A percentile compares a stretch with the other conserved stretches of the same genome.
Conservation (phyloP, 2,329 filamentous ascomycete genomes). For the Didymella arachidicola region DNA sequence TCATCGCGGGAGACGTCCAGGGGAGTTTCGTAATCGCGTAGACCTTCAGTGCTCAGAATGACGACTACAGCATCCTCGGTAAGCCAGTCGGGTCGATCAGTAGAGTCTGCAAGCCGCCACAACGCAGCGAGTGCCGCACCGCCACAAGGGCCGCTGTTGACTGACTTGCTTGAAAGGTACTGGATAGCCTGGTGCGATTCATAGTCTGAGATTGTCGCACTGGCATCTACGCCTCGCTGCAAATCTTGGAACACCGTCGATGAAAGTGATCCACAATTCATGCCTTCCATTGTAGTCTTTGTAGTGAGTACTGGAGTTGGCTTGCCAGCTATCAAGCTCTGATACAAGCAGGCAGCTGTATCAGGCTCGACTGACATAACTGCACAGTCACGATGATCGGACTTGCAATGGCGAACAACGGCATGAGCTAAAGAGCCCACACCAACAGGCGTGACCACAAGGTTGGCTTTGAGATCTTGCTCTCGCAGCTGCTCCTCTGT, state of each 20-base stretch:
- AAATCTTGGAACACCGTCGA: slow-evolving; percentile 70
- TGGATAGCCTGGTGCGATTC: slow-evolving; percentile 68
- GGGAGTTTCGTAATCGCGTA: slow-evolving; percentile 28
- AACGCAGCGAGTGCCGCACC: slow-evolving; percentile 67
- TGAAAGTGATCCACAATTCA: slow-evolving; percentile 76
- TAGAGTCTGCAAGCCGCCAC: slow-evolving; percentile 54
- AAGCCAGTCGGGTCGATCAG: slow-evolving; percentile 48
- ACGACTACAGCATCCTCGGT: slow-evolving; percentile 65
- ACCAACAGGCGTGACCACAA: slow-evolving; percentile 71
- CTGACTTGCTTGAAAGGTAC: slow-evolving; percentile 58
- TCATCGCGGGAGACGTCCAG: slow-evolving; percentile 31
- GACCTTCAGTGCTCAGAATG: slow-evolving; percentile 72
- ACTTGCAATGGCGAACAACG: slow-evolving; percentile 71
- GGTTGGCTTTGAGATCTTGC: slow-evolving; percentile 49
- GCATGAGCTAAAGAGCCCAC: slow-evolving; percentile 77
- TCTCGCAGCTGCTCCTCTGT: slow-evolving; percentile 67
- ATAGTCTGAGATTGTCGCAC: slow-evolving; percentile 66
- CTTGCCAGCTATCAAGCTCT: slow-evolving; percentile 60
- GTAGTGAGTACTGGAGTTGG: slow-evolving; percentile 62
- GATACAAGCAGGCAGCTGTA: slow-evolving; percentile 65
- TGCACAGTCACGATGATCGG: slow-evolving; percentile 38
- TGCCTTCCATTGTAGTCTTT: slow-evolving; percentile 75
- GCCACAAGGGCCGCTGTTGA: slow-evolving; percentile 70
- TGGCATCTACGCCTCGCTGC: slow-evolving; percentile 65
- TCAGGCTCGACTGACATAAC: slow-evolving; percentile 77